Percentiles rank a stretch among this genome's conserved stretches.
Evolutionary conservation across 2,329 filamentous ascomycete genomes (phyloP).

Genomic region (Trematosphaeria pertusa): DNA sequence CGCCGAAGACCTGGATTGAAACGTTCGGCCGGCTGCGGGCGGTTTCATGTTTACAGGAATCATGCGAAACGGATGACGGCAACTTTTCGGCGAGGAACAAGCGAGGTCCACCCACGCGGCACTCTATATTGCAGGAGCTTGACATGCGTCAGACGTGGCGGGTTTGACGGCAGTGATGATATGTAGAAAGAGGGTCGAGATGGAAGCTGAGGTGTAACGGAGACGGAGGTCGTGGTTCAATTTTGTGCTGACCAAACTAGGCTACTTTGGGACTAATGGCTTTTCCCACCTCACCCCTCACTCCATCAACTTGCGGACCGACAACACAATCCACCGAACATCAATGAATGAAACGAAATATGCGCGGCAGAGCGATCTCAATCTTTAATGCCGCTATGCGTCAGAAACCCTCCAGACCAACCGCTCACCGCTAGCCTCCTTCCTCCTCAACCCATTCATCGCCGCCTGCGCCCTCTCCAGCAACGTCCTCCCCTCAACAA

Average conservation of each 20-base stretch:
- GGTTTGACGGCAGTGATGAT: no score
- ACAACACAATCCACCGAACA: no score
- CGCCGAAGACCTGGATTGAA: constrained; percentile 44
- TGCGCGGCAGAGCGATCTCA: no score
- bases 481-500: constrained; percentile 52
- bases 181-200: no score
- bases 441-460: constrained; percentile 52
- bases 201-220: no score
- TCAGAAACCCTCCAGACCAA: constrained; percentile 50
- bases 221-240: no score
- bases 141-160: constrained; percentile 16
- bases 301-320: no score
- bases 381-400: no score
- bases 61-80: constrained; percentile 20
- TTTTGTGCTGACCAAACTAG: no score
- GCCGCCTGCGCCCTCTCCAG: constrained; percentile 53
- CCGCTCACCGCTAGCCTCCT: constrained; percentile 55
- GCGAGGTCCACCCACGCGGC: constrained; percentile 19
- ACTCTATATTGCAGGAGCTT: constrained; percentile 20
- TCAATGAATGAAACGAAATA: no score
- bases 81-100: constrained; percentile 6
- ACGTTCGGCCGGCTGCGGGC: constrained; percentile 32
- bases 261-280: no score
- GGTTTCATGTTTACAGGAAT: constrained; percentile 42
- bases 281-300: no score